phyloP scores from a whole-genome alignment of 768 basidiomycete genomes.

The Dioszegia crocea region DNA sequence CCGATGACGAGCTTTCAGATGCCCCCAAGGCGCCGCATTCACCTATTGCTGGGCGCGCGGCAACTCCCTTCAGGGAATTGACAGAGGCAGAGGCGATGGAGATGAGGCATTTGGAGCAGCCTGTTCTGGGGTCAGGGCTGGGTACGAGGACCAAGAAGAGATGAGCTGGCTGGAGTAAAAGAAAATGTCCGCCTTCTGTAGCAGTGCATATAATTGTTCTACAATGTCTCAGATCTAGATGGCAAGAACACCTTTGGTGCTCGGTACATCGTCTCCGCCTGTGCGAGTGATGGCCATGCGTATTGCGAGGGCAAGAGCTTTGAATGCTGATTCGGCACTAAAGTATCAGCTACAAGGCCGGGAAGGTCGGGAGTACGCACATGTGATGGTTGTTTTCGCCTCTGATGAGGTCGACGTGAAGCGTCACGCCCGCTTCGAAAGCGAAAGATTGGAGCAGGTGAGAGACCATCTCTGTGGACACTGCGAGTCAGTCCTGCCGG shows the following conservation, averaged over 20 bases:
- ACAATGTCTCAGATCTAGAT: slow-evolving; percentile 18
- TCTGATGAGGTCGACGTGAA: slow-evolving; percentile 89
- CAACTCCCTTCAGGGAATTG: slow-evolving; percentile 43
- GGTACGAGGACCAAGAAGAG: not conserved
- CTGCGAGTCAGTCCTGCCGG: not conserved
- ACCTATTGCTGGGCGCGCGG: slow-evolving; percentile 17
- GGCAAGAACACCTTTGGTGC: slow-evolving; percentile 88
- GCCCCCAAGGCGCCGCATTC: slow-evolving; percentile 6
- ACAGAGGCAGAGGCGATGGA: slow-evolving; percentile 40
- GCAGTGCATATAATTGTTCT: not conserved
- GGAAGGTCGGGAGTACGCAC: slow-evolving; percentile 53
- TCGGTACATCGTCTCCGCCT: slow-evolving; percentile 84
- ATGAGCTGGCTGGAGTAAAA: not conserved
- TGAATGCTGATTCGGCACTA: slow-evolving; percentile 96
- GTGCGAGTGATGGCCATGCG: slow-evolving; percentile 88
- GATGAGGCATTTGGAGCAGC: slow-evolving; percentile 4
- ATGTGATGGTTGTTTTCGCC: slow-evolving; percentile 98
- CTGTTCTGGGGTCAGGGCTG: not conserved
- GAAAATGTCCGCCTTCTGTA: no score
- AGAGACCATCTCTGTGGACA: slow-evolving; percentile 87
- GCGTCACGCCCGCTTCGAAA: slow-evolving; percentile 87
- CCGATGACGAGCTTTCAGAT: not conserved
- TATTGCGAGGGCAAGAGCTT: slow-evolving; percentile 91
- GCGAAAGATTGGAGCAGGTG: slow-evolving; percentile 97
- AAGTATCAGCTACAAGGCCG: not conserved